Percentiles rank a stretch among this genome's conserved stretches.
Conservation (phyloP, 2,329 filamentous ascomycete species). For the Bipolaris oryzae region DNA sequence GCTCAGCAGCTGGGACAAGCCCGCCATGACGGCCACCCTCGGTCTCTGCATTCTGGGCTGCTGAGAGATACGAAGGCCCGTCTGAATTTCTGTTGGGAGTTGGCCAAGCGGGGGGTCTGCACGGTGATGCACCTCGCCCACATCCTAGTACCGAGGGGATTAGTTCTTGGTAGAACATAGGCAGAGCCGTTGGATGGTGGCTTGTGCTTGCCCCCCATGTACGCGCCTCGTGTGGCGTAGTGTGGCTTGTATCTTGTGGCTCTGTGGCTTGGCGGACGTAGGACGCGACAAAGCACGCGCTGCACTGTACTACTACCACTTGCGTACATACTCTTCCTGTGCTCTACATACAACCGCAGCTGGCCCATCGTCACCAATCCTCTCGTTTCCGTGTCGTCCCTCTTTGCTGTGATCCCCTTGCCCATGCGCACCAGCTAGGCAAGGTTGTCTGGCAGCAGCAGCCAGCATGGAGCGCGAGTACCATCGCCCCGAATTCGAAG, state of each 20-base stretch:
- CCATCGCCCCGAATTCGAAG: conserved; percentile 44
- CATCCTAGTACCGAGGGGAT: neutral
- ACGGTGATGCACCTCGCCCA: conserved; percentile 20
- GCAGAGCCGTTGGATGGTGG: conserved; percentile 10
- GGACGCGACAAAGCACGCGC: conserved; percentile 17
- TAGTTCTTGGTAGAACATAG: no score
- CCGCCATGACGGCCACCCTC: conserved; percentile 16
- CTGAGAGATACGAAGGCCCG: conserved; percentile 16
- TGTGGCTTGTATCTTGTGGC: neutral
- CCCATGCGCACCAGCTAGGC: conserved; percentile 12
- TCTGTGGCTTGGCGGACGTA: conserved; percentile 6
- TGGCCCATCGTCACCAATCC: conserved; percentile 5
- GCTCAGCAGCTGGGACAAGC: conserved; percentile 6
- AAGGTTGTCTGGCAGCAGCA: conserved; percentile 7
- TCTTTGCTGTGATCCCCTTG: neutral
- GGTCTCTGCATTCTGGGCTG: conserved; percentile 4
- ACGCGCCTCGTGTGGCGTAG: conserved; percentile 8
- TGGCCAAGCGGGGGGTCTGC: conserved; percentile 22
- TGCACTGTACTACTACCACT: conserved; percentile 2
- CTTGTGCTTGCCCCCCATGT: neutral
- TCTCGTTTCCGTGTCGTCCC: neutral
- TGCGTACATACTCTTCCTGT: neutral
- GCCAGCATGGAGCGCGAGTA: conserved; percentile 46
- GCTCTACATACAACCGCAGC: neutral
- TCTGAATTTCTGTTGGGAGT: conserved; percentile 28